phyloP scores from a whole-genome alignment of 148 eudicot genomes.

The Pharnaceum exiguum region DNA sequence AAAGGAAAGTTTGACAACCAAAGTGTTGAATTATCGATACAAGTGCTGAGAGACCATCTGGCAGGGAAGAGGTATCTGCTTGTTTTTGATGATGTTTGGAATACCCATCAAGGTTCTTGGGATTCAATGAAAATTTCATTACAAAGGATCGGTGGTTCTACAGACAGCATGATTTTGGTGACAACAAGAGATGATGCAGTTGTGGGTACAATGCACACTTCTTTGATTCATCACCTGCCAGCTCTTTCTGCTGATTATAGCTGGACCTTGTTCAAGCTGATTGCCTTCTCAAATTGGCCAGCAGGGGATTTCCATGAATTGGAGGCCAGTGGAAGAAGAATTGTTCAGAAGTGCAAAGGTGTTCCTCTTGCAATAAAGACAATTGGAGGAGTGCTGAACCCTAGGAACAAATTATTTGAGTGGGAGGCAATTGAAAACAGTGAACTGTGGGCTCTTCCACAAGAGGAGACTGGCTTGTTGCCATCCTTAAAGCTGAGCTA shows the following conservation, averaged over 20 bases:
- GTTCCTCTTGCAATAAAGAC: slow-evolving; percentile 4
- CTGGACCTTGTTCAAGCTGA: not conserved
- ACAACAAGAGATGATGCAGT: not conserved
- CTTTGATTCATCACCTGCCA: not conserved
- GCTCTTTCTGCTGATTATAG: not conserved
- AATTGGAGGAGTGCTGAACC: not conserved
- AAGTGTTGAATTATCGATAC: not conserved
- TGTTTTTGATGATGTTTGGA: slow-evolving; percentile 13
- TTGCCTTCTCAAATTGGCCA: not conserved
- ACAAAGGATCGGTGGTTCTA: not conserved
- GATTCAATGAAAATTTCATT: not conserved
- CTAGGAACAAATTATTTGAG: not conserved
- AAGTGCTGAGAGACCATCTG: not conserved
- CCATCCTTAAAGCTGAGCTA: slow-evolving; percentile 10
- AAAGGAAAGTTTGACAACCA: not conserved
- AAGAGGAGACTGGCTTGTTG: not conserved
- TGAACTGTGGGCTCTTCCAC: not conserved
- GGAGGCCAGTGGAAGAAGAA: not conserved
- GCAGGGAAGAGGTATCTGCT: slow-evolving; percentile 4
- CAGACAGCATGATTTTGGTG: not conserved
- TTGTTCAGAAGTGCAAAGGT: not conserved
- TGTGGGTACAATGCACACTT: not conserved
- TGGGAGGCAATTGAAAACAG: not conserved
- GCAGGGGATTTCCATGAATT: not conserved
- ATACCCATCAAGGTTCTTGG: not conserved